Evolutionary conservation across 345 rosid species (phyloP).

Genomic region (Linum usitatissimum): DNA sequence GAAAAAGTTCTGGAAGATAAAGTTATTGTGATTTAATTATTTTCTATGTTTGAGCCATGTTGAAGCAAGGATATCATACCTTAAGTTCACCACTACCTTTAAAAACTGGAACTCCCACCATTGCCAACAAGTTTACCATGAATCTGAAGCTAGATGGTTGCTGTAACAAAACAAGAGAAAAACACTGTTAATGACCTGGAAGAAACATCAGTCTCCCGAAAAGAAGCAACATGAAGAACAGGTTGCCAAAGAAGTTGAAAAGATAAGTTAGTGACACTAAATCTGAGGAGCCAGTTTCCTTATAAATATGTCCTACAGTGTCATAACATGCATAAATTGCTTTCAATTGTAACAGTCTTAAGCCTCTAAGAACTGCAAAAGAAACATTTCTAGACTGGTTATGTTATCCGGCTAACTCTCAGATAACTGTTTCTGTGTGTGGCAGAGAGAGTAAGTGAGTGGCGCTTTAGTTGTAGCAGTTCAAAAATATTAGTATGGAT

Average conservation of each 20-base stretch:
- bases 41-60: background rate
- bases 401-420: too few species aligned
- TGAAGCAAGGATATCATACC: slow-evolving; percentile 36
- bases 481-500: background rate
- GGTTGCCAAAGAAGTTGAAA: background rate
- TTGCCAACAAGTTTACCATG: slow-evolving; percentile 46
- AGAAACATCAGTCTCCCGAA: background rate
- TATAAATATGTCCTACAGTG: background rate
- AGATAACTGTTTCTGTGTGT: too few species aligned
- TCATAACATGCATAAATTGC: background rate
- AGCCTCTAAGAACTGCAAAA: background rate
- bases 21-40: too few species aligned
- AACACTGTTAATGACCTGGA: slow-evolving; percentile 7
- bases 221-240: background rate
- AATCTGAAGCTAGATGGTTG: slow-evolving; percentile 48
- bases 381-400: too few species aligned
- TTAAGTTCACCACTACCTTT: slow-evolving; percentile 37
- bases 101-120: slow-evolving; percentile 45
- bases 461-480: background rate
- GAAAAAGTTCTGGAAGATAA: background rate
- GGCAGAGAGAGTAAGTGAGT: too few species aligned
- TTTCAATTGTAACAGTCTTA: slow-evolving; percentile 1
- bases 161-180: slow-evolving; percentile 26
- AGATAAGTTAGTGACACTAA: background rate
- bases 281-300: background rate